These are phyloP conservation scores for Populus pruinosa DNA, from an alignment of 345 rosid species.

Conservation along the genomic window DNA sequence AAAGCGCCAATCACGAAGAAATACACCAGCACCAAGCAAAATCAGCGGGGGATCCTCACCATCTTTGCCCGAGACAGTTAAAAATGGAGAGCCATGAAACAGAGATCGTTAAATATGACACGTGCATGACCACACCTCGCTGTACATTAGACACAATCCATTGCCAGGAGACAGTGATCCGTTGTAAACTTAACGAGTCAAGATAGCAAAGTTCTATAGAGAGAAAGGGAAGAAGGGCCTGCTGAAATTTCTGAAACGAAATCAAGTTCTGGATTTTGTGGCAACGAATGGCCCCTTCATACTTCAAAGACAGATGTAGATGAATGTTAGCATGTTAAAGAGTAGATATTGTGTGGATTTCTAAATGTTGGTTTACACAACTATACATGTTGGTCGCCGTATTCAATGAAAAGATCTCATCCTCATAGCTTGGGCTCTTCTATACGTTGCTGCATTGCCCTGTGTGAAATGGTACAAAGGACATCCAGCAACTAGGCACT, in stretches of 20 bases:
- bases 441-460: neutral
- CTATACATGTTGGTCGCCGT: too few relatives aligned
- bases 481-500: neutral
- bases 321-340: neutral
- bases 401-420: too few relatives aligned
- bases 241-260: neutral
- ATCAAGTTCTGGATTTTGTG: too few relatives aligned
- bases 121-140: neutral
- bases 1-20: conserved; percentile 41
- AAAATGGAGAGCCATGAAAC: conserved; percentile 5
- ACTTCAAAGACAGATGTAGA: neutral
- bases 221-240: neutral
- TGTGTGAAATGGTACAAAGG: neutral
- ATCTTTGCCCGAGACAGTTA: conserved; percentile 18
- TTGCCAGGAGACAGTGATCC: neutral
- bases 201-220: neutral
- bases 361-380: neutral
- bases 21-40: conserved; percentile 43
- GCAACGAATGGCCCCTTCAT: neutral
- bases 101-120: neutral
- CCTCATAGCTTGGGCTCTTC: neutral
- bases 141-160: neutral
- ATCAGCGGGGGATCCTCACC: conserved; percentile 36
- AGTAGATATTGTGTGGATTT: neutral
- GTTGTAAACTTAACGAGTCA: conserved; percentile 10